These are phyloP conservation scores for Amborella trichopoda DNA, from an alignment of 164 flowering plant genomes.

Conservation along the genomic window DNA sequence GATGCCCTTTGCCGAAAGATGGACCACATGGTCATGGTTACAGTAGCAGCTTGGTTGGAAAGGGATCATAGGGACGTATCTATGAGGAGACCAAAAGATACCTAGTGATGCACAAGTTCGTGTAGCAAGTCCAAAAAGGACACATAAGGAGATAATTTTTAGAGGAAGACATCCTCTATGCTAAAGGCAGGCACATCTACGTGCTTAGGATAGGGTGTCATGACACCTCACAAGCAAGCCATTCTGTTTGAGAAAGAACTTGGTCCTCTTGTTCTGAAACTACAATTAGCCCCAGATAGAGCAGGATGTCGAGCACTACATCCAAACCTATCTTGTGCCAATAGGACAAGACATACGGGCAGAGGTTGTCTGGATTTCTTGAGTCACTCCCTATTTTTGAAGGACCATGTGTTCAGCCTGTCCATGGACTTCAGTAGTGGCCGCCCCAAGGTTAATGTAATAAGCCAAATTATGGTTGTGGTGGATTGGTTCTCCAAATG, in stretches of 20 bases:
- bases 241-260: neutral
- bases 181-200: neutral
- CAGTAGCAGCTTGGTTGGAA: neutral
- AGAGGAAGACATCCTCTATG: neutral
- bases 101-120: neutral
- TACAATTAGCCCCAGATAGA: neutral
- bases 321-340: neutral
- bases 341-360: neutral
- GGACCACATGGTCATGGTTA: neutral
- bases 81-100: neutral
- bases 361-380: neutral
- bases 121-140: neutral
- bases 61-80: neutral
- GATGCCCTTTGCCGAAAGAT: neutral
- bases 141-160: neutral
- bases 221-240: neutral
- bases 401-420: neutral
- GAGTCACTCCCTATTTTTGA: neutral
- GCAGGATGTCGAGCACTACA: neutral
- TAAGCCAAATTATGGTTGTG: neutral
- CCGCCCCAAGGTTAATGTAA: neutral
- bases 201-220: neutral
- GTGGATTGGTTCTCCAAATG: neutral
- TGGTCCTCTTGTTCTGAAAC: neutral
- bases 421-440: neutral